Conservation (phyloP, 1,139 yeast genomes). For the Lodderomyces parapsilosis region DNA sequence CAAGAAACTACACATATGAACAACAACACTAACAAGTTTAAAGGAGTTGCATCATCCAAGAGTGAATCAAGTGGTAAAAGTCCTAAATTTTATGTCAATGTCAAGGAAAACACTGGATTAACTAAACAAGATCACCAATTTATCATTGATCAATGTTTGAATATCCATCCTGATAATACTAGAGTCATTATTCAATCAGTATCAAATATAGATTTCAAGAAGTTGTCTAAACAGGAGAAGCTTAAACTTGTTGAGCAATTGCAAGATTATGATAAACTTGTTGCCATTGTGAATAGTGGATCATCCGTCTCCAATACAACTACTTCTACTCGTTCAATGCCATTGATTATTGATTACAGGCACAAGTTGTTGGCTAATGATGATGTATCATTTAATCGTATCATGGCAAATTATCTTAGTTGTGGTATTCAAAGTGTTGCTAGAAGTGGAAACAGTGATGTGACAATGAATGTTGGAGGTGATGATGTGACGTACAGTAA, state of each 20-base stretch:
- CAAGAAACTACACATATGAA: constrained; percentile 4
- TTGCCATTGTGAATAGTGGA: constrained; percentile 7
- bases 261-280: constrained; percentile 10
- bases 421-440: constrained; percentile 36
- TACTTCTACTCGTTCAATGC: constrained; percentile 3
- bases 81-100: constrained; percentile 24
- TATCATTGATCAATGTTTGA: constrained; percentile 36
- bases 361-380: constrained; percentile 53
- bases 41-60: background rate
- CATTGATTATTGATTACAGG: constrained; percentile 59
- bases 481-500: background rate
- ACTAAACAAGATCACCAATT: constrained; percentile 32
- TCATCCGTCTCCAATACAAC: too few species aligned
- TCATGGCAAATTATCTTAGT: constrained; percentile 41
- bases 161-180: constrained; percentile 46
- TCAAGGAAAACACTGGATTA: constrained; percentile 25
- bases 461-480: background rate
- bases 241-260: constrained; percentile 13
- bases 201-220: constrained; percentile 6
- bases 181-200: constrained; percentile 26
- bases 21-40: background rate
- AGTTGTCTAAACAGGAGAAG: constrained; percentile 11
- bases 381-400: constrained; percentile 40
- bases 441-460: background rate
- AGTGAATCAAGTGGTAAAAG: background rate